Evolutionary conservation across 768 basidiomycete species (phyloP).

Genomic region (Mycena maculata): DNA sequence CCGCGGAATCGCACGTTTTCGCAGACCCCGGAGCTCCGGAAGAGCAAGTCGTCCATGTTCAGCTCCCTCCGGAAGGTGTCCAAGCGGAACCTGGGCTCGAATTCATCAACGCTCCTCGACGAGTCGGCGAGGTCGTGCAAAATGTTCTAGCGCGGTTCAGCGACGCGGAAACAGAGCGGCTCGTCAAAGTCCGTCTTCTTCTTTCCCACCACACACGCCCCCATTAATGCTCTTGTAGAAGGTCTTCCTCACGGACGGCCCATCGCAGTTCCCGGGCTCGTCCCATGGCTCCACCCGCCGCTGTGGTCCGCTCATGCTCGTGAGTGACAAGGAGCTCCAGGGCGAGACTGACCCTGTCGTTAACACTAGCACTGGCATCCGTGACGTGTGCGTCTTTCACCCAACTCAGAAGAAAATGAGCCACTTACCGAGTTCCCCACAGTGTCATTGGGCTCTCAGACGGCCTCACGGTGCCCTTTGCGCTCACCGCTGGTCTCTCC

Average conservation of each 20-base stretch:
- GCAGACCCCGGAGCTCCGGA: conserved; percentile 53
- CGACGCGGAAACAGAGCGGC: conserved; percentile 70
- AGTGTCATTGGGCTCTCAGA: conserved; percentile 92
- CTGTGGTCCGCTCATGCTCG: too few species aligned
- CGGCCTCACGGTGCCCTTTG: conserved; percentile 92
- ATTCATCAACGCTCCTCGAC: too few species aligned
- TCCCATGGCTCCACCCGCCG: conserved; percentile 72
- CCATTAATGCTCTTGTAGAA: conserved; percentile 63
- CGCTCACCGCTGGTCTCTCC: conserved; percentile 88
- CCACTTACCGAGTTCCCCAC: conserved; percentile 16
- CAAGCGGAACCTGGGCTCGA: conserved; percentile 52
- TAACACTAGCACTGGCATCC: too few species aligned
- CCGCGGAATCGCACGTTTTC: conserved; percentile 19
- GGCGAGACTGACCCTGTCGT: conserved; percentile 89
- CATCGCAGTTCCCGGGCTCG: conserved; percentile 78
- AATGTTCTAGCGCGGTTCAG: conserved; percentile 82
- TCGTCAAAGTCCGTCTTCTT: conserved; percentile 72
- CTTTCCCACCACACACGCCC: not conserved
- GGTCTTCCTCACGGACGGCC: conserved; percentile 89
- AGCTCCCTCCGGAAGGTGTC: conserved; percentile 54
- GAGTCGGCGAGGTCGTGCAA: conserved; percentile 93
- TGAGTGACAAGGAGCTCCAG: conserved; percentile 88
- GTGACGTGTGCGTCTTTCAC: conserved; percentile 76
- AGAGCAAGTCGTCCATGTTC: conserved; percentile 62
- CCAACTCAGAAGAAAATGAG: not conserved